These are phyloP conservation scores for Penicillium macrosclerotiorum DNA, from an alignment of 495 filamentous ascomycete genomes.

Conservation along the genomic window DNA sequence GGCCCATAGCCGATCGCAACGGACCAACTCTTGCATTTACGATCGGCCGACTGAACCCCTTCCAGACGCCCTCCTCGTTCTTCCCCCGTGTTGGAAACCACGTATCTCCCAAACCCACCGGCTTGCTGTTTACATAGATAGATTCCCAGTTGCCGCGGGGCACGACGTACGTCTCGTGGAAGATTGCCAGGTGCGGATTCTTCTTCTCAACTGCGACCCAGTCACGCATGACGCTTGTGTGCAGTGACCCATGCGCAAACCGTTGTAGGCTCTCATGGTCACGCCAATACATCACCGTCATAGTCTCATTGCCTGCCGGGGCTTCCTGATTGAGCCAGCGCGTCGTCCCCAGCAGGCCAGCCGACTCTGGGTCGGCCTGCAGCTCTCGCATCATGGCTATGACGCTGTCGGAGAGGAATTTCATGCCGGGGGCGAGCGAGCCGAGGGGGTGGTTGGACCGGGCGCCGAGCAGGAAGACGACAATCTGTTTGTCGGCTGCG, in stretches of 20 bases:
- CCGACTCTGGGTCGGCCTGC: conserved; percentile 9
- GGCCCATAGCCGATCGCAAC: too few species aligned
- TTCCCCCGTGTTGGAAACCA: neutral
- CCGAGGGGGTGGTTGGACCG: conserved; percentile 41
- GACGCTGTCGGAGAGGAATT: conserved; percentile 1
- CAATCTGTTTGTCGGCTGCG: conserved; percentile 29
- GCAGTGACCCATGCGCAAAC: conserved; percentile 48
- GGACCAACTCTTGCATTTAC: too few species aligned
- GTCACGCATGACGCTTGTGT: conserved; percentile 48
- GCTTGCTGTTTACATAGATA: conserved; percentile 34
- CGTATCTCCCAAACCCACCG: neutral
- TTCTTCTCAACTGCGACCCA: conserved; percentile 33
- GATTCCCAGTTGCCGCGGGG: conserved; percentile 42
- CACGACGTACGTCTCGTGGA: conserved; percentile 48
- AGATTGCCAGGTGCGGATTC: conserved; percentile 44
- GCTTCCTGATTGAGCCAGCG: conserved; percentile 12
- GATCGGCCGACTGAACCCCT: neutral
- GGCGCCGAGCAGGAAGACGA: conserved; percentile 41
- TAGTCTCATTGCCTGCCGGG: conserved; percentile 31
- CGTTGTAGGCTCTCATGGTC: conserved; percentile 43
- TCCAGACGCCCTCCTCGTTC: neutral
- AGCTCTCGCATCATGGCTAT: conserved; percentile 2
- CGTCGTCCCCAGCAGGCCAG: neutral
- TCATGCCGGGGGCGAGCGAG: conserved; percentile 6
- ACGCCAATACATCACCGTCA: conserved; percentile 48